A percentile compares a stretch with the other conserved stretches of the same genome.
phyloP scores from a whole-genome alignment of 257 asterid species.

The Paulownia fortunei region DNA sequence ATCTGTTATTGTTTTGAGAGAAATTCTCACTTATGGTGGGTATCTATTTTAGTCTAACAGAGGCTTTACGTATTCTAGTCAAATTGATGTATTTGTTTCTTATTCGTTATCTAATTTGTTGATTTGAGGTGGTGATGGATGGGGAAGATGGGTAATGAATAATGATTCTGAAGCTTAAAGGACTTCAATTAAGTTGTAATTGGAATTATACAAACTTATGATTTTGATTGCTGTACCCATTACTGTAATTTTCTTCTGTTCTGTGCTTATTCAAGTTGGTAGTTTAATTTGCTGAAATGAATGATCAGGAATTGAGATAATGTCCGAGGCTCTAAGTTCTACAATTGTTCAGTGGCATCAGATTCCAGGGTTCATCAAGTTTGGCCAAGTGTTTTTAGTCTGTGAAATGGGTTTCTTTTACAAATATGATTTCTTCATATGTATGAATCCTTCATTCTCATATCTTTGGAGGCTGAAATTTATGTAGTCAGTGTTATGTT shows the following conservation, averaged over 20 bases:
- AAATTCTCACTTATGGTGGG: neutral
- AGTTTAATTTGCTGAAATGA: neutral
- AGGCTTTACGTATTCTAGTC: neutral
- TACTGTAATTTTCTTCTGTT: no score
- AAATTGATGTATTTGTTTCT: neutral
- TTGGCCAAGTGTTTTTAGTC: neutral
- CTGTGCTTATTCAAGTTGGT: neutral
- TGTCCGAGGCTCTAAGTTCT: neutral
- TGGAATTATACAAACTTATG: neutral
- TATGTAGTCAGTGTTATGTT: neutral
- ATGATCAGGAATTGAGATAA: neutral
- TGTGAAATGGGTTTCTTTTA: neutral
- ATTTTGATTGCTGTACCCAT: neutral
- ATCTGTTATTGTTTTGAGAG: neutral
- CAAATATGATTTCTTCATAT: neutral
- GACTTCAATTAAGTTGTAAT: neutral
- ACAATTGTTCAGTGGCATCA: neutral
- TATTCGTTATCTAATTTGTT: neutral
- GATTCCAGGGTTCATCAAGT: neutral
- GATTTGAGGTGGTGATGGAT: constrained; percentile 9
- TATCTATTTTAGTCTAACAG: neutral
- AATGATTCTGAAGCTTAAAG: neutral
- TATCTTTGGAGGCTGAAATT: neutral
- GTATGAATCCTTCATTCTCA: neutral
- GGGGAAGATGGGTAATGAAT: neutral